A percentile compares a stretch with the other conserved stretches of the same genome.
Conservation (phyloP, 208 protist species). For the Acanthamoeba healyi region DNA sequence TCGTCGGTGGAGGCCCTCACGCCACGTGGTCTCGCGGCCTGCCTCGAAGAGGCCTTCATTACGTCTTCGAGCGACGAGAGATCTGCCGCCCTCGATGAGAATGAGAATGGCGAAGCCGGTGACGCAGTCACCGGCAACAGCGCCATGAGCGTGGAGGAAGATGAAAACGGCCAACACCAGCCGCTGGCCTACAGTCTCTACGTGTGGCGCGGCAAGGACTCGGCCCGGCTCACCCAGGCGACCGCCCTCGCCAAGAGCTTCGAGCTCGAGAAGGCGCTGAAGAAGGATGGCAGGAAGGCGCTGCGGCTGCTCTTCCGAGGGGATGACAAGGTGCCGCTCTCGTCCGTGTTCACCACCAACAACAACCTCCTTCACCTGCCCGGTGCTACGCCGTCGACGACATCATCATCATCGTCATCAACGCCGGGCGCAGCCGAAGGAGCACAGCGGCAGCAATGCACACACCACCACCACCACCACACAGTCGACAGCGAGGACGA, state of each 20-base stretch:
- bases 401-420: background rate
- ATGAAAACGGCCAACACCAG: background rate
- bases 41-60: conserved; percentile 72
- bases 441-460: background rate
- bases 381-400: background rate
- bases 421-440: background rate
- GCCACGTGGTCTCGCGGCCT: conserved; percentile 58
- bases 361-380: background rate
- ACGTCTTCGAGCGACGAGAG: background rate
- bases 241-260: conserved; percentile 69
- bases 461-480: background rate
- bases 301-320: conserved; percentile 38
- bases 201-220: conserved; percentile 66
- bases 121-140: conserved; percentile 31
- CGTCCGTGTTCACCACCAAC: conserved; percentile 36
- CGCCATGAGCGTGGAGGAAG: background rate
- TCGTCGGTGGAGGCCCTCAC: conserved; percentile 72
- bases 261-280: conserved; percentile 74
- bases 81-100: background rate
- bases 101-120: background rate
- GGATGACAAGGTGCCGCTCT: conserved; percentile 63
- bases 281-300: conserved; percentile 46
- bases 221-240: background rate
- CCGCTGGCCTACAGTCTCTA: conserved; percentile 74
- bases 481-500: background rate